Evolutionary conservation across 2,329 filamentous ascomycete species (phyloP), one percentile per base, ranked within the genome.

Genomic region (Paraconiothyrium brasiliense): DNA sequence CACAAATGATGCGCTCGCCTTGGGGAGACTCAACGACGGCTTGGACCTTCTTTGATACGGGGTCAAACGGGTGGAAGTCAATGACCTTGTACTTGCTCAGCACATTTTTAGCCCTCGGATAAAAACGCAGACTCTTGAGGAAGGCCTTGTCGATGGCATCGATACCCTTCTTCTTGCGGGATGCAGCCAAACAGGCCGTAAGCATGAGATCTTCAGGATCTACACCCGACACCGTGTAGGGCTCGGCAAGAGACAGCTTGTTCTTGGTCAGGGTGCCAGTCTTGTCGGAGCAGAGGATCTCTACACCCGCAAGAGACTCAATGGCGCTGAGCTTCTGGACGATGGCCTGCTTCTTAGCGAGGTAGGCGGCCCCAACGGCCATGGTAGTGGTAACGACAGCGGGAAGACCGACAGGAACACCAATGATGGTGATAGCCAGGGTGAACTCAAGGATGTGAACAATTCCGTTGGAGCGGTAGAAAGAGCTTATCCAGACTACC

Each of bases 91-190:
- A 96, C 83, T 92, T 92, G 82, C 87, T 87, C 58, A 97, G 87
- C 58, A 91, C 89, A 64, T 84, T 80, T 86, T 95, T 96, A 81
- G 92, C 92, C 66, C 88, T 87, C 65, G 93, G 93, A 79, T 96
- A 97, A 83, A 85, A 90, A 77, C 88, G 88, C 66, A 97, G 88
- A 24, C 91, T 87, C 84, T 95, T 96, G 71, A 97, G 86, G 85
- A 97, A 97, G 77, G 92, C 93, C 86, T 94, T 95, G 86, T 97
- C 93, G 71, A 97, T 97, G 70, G 93, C 92, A 78, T 97, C 93
- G 67, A 97, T 94, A 84, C 92, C 93, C 86, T 96, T 96, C 87
- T 94, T 94, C 88, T 95, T 97, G 84, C 92, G 91, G 69, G 91
- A 94, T 66, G 93, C 92, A 74, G 93, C 93, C 75, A 97, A 83